Percentiles rank a stretch among this genome's conserved stretches.
These are phyloP conservation scores for Ganoderma sinense DNA, from an alignment of 1,284 basidiomycete species.

Conservation along the genomic window DNA sequence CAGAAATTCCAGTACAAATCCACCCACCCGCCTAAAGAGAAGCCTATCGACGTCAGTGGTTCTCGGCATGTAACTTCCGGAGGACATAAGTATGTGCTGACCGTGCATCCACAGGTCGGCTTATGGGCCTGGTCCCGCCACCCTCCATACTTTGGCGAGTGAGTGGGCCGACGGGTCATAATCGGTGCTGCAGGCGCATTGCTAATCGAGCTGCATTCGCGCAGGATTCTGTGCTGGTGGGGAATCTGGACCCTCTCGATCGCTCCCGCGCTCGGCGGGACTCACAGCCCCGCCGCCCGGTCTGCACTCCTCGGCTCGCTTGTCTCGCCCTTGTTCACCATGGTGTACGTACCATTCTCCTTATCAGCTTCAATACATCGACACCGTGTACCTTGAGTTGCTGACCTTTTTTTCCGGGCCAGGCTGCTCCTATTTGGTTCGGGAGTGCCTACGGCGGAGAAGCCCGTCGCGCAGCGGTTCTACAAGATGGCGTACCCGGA, in stretches of 20 bases:
- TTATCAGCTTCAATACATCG: conserved; percentile 17
- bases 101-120: conserved; percentile 46
- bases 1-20: conserved; percentile 74
- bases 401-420: background rate
- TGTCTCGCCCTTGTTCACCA: conserved; percentile 71
- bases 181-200: background rate
- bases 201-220: background rate
- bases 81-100: background rate
- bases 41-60: conserved; percentile 52
- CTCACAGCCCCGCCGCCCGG: conserved; percentile 48
- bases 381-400: background rate
- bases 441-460: conserved; percentile 78
- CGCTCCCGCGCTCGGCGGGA: conserved; percentile 60
- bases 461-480: conserved; percentile 71
- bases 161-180: conserved; percentile 34
- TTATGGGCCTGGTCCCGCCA: conserved; percentile 72
- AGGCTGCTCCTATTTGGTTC: conserved; percentile 74
- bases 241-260: conserved; percentile 73
- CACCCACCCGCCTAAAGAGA: conserved; percentile 58
- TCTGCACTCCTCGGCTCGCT: conserved; percentile 68
- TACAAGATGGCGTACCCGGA: conserved; percentile 59
- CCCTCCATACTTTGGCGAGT: conserved; percentile 83
- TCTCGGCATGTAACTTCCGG: background rate
- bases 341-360: conserved; percentile 51
- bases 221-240: conserved; percentile 76